Conservation (phyloP, 2,329 filamentous ascomycete genomes). For the Coleophoma crateriformis region DNA sequence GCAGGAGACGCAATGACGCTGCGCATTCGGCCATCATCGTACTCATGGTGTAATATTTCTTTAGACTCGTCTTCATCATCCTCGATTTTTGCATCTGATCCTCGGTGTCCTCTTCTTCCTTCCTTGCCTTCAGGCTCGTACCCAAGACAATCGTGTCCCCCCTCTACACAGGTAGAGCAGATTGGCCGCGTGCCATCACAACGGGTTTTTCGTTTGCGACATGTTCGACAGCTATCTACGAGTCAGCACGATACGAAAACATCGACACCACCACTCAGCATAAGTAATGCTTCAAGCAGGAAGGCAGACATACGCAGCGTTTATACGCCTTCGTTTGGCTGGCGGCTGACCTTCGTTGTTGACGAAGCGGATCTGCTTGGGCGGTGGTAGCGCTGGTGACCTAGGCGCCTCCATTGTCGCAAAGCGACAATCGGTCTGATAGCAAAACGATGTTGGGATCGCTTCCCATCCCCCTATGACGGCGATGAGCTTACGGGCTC, state of each 20-base stretch:
- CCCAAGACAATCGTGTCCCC: conserved; percentile 63
- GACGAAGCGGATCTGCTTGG: conserved; percentile 69
- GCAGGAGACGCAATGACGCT: too few species aligned
- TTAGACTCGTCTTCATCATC: conserved; percentile 30
- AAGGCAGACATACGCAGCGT: conserved; percentile 59
- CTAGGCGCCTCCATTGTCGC: too few species aligned
- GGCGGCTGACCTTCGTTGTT: conserved; percentile 78
- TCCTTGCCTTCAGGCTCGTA: conserved; percentile 41
- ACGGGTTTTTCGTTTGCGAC: conserved; percentile 70
- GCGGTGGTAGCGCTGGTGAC: conserved; percentile 24
- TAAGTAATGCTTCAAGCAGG: too few species aligned
- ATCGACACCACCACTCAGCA: too few species aligned
- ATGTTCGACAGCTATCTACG: conserved; percentile 57
- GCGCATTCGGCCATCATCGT: too few species aligned
- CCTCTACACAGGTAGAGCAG: conserved; percentile 68
- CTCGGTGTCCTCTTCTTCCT: conserved; percentile 12
- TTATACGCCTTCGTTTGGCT: conserved; percentile 72
- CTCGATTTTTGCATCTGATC: conserved; percentile 27
- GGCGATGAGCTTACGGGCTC: too few species aligned
- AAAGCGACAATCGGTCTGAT: too few species aligned
- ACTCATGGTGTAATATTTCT: too few species aligned
- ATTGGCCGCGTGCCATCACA: conserved; percentile 68
- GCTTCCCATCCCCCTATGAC: too few species aligned
- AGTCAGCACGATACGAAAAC: too few species aligned
- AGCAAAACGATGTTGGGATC: too few species aligned